phyloP scores from a whole-genome alignment of 2,329 filamentous ascomycete genomes.

The Madurella fahalii region DNA sequence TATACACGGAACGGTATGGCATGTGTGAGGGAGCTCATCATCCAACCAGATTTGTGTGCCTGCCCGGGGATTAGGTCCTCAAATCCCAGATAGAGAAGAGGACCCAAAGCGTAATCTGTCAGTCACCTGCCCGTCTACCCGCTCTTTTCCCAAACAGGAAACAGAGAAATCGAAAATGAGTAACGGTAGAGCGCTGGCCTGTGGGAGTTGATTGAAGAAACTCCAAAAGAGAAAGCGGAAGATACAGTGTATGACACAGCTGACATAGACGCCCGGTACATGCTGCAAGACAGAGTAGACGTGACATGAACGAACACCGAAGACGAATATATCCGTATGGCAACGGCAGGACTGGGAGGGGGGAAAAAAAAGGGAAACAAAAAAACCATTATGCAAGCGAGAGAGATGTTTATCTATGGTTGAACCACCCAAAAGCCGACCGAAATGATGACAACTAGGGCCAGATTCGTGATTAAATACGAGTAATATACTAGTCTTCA shows the following conservation, averaged over 20 bases:
- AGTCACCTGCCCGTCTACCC: neutral
- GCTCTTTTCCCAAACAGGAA: no score
- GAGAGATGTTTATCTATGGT: neutral
- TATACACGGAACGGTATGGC: neutral
- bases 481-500: neutral
- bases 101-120: neutral
- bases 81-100: neutral
- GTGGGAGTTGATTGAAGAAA: no score
- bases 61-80: neutral
- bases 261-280: no score
- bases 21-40: neutral
- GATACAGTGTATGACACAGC: no score
- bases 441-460: neutral
- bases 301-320: no score
- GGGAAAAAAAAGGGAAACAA: neutral
- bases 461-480: slow-evolving; percentile 2
- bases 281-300: no score
- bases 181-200: no score
- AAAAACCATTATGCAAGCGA: neutral
- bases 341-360: no score
- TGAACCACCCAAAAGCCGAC: slow-evolving; percentile 2
- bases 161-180: no score
- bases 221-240: no score
- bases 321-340: no score
- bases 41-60: neutral